A percentile compares a stretch with the other conserved stretches of the same genome.
Evolutionary conservation across 768 basidiomycete species (phyloP).

Genomic region (Jaapia argillacea): DNA sequence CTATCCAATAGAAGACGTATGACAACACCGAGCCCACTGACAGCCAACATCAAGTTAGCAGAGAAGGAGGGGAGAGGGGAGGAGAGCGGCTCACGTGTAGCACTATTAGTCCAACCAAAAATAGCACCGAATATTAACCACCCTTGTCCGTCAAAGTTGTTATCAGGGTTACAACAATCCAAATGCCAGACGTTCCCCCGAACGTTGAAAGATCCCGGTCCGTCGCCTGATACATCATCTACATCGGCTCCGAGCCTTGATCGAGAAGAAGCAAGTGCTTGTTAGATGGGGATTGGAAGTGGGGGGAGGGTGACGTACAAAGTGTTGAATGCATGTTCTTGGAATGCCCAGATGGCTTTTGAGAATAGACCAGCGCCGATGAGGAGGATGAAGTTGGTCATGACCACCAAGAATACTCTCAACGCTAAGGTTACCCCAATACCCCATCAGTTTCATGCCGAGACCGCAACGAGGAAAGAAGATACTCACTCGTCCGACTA

Average conservation of each 20-base stretch:
- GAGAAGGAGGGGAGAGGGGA: background rate
- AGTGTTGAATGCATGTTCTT: slow-evolving; percentile 54
- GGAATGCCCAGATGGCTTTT: slow-evolving; percentile 62
- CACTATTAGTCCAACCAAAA: slow-evolving; percentile 85
- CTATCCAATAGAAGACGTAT: slow-evolving; percentile 91
- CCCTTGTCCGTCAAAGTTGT: slow-evolving; percentile 37
- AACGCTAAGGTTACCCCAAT: slow-evolving; percentile 59
- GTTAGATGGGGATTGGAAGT: background rate
- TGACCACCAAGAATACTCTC: slow-evolving; percentile 79
- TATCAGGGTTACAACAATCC: slow-evolving; percentile 65
- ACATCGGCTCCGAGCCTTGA: slow-evolving; percentile 56
- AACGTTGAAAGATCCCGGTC: slow-evolving; percentile 79
- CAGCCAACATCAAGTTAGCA: slow-evolving; percentile 1
- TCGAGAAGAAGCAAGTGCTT: background rate
- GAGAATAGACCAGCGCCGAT: slow-evolving; percentile 93
- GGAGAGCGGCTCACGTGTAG: slow-evolving; percentile 38
- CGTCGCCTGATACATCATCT: slow-evolving; percentile 58
- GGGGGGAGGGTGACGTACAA: slow-evolving; percentile 24
- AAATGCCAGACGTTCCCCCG: slow-evolving; percentile 84
- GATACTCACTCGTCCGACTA: slow-evolving; percentile 60
- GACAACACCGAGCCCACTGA: slow-evolving; percentile 69
- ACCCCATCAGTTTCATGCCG: slow-evolving; percentile 6
- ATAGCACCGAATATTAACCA: slow-evolving; percentile 83
- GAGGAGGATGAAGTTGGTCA: slow-evolving; percentile 87
- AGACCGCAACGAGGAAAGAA: slow-evolving; percentile 20